A percentile compares a stretch with the other conserved stretches of the same genome.
These are phyloP conservation scores for Spathaspora sp. DNA, from an alignment of 1,139 yeast genomes.

Conservation along the genomic window DNA sequence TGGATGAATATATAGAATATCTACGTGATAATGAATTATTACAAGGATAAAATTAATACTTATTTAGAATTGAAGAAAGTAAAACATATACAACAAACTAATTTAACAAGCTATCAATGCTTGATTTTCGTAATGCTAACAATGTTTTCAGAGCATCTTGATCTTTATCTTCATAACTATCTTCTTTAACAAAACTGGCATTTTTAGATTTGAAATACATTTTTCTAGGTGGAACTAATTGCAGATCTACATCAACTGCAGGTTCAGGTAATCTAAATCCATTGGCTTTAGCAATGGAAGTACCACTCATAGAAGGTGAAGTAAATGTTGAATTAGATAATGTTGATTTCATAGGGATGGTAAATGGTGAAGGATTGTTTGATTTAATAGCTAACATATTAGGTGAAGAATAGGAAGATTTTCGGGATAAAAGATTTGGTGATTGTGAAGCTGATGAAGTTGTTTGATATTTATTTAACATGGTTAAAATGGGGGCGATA, in stretches of 20 bases:
- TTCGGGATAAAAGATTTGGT: constrained; percentile 4
- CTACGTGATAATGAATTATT: constrained; percentile 33
- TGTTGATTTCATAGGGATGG: constrained; percentile 21
- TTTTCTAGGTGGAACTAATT: constrained; percentile 26
- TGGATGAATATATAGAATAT: constrained; percentile 80
- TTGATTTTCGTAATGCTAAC: constrained; percentile 44
- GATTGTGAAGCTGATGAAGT: background rate
- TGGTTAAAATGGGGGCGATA: constrained; percentile 35
- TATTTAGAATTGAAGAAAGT: background rate
- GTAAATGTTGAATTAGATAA: constrained; percentile 9
- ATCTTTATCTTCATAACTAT: constrained; percentile 15
- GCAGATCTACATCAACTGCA: constrained; percentile 23
- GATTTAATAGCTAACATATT: constrained; percentile 16
- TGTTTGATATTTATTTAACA: constrained; percentile 25
- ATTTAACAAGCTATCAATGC: constrained; percentile 42
- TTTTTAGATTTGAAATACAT: constrained; percentile 25
- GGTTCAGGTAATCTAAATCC: constrained; percentile 43
- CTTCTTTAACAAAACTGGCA: constrained; percentile 17
- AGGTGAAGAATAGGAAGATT: constrained; percentile 16
- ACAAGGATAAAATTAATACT: background rate
- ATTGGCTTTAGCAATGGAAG: constrained; percentile 3
- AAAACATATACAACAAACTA: constrained; percentile 15
- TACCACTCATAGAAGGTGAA: constrained; percentile 7
- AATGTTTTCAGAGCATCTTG: constrained; percentile 45
- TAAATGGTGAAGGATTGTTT: constrained; percentile 25